Evolutionary conservation across 169 alveolate species (phyloP).

Genomic region (Eimeria praecox): DNA sequence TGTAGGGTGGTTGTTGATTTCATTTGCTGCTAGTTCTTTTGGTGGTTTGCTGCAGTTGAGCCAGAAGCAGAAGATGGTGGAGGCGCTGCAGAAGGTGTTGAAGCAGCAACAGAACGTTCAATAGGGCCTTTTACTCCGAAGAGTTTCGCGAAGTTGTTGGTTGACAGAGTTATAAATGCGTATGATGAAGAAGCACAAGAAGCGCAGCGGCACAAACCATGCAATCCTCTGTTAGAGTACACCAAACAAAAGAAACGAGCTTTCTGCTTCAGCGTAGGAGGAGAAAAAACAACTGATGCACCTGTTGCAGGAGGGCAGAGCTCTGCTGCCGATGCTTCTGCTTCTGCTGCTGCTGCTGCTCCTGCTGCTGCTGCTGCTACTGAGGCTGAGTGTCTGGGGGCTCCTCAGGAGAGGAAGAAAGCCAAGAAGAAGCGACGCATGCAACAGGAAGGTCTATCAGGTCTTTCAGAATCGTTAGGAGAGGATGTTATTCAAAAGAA

Average conservation of each 20-base stretch:
- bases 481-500: background rate
- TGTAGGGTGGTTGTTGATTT: background rate
- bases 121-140: background rate
- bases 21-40: background rate
- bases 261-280: no score
- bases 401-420: background rate
- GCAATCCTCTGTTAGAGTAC: background rate
- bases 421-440: background rate
- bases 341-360: background rate
- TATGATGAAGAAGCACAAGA: background rate
- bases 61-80: no score
- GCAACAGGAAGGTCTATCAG: background rate
- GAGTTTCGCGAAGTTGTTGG: background rate
- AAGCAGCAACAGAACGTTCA: background rate
- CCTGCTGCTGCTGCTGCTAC: no score
- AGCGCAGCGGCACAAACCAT: background rate
- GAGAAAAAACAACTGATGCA: background rate
- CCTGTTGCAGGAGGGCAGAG: no score
- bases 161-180: background rate
- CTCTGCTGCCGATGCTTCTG: background rate
- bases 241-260: background rate
- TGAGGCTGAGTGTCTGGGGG: background rate
- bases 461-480: background rate
- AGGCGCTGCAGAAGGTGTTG: constrained; percentile 15
- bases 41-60: background rate